A percentile compares a stretch with the other conserved stretches of the same genome.
Evolutionary conservation across 495 filamentous ascomycete genomes (phyloP).

Genomic region (Penicillium canescens): DNA sequence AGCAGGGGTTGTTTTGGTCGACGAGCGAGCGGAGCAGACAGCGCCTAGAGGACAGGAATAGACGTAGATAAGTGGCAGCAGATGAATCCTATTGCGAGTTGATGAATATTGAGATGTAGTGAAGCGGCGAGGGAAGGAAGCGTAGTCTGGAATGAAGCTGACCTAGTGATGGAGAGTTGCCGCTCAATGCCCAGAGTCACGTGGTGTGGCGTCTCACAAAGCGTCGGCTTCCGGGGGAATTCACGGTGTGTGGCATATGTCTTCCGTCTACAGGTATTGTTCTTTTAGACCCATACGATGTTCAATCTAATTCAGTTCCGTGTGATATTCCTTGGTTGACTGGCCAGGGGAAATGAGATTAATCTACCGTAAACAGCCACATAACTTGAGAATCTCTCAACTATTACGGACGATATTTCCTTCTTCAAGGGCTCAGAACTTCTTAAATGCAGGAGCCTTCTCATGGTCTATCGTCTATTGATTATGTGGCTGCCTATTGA

Average conservation of each 20-base stretch:
- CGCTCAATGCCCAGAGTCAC: constrained; percentile 25
- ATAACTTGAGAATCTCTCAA: background rate
- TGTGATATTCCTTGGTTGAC: background rate
- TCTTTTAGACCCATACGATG: background rate
- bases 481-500: constrained; percentile 12
- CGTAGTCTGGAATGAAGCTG: constrained; percentile 33
- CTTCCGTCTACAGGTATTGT: background rate
- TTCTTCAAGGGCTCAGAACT: background rate
- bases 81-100: background rate
- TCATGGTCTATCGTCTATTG: background rate
- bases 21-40: constrained; percentile 3
- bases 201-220: constrained; percentile 26
- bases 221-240: background rate
- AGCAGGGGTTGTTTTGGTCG: constrained; percentile 25
- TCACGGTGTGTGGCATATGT: background rate
- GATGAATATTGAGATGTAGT: constrained; percentile 9
- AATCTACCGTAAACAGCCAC: constrained; percentile 16
- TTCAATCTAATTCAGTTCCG: background rate
- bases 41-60: background rate
- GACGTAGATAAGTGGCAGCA: background rate
- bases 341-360: constrained; percentile 1
- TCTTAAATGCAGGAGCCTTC: background rate
- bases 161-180: constrained; percentile 40
- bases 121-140: constrained; percentile 10
- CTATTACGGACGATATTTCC: background rate